Base-by-base conservation (phyloP, 768 basidiomycete genomes). In the Pleurotus tuoliensis region DNA sequence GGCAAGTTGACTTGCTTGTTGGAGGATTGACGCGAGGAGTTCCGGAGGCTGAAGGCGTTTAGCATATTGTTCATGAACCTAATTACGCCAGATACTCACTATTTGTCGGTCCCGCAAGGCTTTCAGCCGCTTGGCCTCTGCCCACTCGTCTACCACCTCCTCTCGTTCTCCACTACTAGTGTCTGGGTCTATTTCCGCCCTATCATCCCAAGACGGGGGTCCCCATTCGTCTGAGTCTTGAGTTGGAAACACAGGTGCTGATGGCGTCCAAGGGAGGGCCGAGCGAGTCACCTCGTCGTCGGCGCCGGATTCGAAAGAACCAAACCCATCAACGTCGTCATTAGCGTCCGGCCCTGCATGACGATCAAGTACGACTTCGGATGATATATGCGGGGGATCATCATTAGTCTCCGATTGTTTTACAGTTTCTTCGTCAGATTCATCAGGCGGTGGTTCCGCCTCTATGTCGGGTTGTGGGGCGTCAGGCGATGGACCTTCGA, bases 61-160 rank as follows among this genome's bases (percentile, higher is more conserved):
- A 63, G 15, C 15, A 24, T 53, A 16, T 25, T n/a, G 6, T 13
- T 7, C 13, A 16, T 18, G 5, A 11, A 18, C 13, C 22, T 18
- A 1, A 22, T 39, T 9, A 41, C 34, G 59, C 39, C 44, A 30
- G 16, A 34, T 39, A 75, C 88, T 71, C 71, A 90, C 90, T 66
- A 90, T 83, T 65, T 80, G 76, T 44, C 76, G 76, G 65, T 90
- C 82, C 63, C 81, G 75, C 58, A 76, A 77, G 59, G 80, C 80
- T 62, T 88, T 86, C 58, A 79, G 71, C 62, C 71, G 75, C 58
- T 73, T 79, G 11, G 87, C 86, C 8, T 67, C 62, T 60, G 87
- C 87, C 88, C 89, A 90, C 67, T 87, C 86, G 63, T 90, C 86
- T 30, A 41, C 51, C 4, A 67, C 63, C 44, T 73, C 69, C n/a